Base-by-base conservation (phyloP, 257 asterid genomes). In the Cinchona pubescens region DNA sequence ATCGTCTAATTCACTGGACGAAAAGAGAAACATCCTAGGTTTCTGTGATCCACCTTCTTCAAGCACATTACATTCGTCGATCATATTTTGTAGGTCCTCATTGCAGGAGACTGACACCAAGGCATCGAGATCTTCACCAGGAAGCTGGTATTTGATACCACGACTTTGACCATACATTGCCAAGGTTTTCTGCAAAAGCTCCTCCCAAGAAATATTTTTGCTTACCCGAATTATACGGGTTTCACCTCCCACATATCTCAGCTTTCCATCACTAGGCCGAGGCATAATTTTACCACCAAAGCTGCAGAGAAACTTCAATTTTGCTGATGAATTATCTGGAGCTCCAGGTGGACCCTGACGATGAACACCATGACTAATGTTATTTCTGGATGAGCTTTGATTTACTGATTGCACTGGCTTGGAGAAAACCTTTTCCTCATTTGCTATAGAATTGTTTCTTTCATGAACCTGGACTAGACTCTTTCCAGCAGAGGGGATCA, bases 71-170 rank as follows among this genome's bases (percentile, higher is more conserved):
- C 92, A 87, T 83, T 94, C 99, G 79, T 94, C 99, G 80, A 92
- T 87, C 97, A 94, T 92, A 80, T 94, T 94, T 76, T 85, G 95
- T 29, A 94, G 73, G 79, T 94, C 99, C 86, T 92, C 99, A 27
- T 92, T 93, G 82, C 90, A 85, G 62, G 99, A 90, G 69, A 94
- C 97, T 25, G 99, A 87, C 34, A 94, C 97, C 86, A 94, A 80
- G 14, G 99, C 88, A 79, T 92, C 99, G 74, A 94, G 96, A 80
- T 94, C 99, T 93, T 94, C 99, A 29, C 90, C 99, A 35, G 99
- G 99, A 84, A 94, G 99, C 89, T 94, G 97, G 79, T 94, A 94
- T 76, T 88, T 94, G 59, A 92, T 85, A 11, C 83, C 81, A 83
- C 83, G 90, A 72, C 93, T 87, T 78, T 84, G 83, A 65, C 69